These are phyloP conservation scores for Inonotus hispidus DNA, from an alignment of 1,284 basidiomycete genomes.

Conservation along the genomic window DNA sequence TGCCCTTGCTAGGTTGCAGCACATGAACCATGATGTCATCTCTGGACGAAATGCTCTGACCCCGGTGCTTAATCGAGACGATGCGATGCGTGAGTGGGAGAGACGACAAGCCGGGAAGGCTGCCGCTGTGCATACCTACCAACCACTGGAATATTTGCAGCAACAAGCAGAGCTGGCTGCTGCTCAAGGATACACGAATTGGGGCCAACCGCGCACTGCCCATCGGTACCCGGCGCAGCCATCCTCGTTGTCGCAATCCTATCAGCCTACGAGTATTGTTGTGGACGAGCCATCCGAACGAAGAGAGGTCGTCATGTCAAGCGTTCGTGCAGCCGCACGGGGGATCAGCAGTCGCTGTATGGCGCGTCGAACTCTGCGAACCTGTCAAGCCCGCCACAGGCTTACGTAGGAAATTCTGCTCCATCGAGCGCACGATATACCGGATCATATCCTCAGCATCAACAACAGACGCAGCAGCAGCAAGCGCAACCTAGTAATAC, in stretches of 20 bases:
- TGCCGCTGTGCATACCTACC: slow-evolving; percentile 65
- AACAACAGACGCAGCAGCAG: slow-evolving; percentile 21
- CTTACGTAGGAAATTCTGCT: slow-evolving; percentile 49
- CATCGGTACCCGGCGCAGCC: slow-evolving; percentile 53
- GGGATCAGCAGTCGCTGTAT: slow-evolving; percentile 42
- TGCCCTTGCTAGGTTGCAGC: slow-evolving; percentile 81
- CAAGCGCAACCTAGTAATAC: slow-evolving; percentile 30
- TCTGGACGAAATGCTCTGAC: slow-evolving; percentile 78
- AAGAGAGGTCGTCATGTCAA: slow-evolving; percentile 67
- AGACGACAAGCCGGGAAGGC: slow-evolving; percentile 68
- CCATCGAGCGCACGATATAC: slow-evolving; percentile 54
- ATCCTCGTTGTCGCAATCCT: slow-evolving; percentile 66
- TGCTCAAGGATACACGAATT: slow-evolving; percentile 49
- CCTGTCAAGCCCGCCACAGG: slow-evolving; percentile 65
- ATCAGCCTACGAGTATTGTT: slow-evolving; percentile 46
- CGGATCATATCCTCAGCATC: slow-evolving; percentile 39
- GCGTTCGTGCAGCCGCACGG: slow-evolving; percentile 64
- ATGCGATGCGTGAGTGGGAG: slow-evolving; percentile 89
- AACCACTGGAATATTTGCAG: slow-evolving; percentile 84
- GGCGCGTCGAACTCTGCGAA: slow-evolving; percentile 41
- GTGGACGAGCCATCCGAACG: slow-evolving; percentile 62
- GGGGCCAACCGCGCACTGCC: slow-evolving; percentile 35
- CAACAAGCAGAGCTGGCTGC: slow-evolving; percentile 86
- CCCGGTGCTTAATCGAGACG: slow-evolving; percentile 85
- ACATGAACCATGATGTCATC: slow-evolving; percentile 85